Base-by-base conservation (phyloP, 2,329 filamentous ascomycete genomes). In the Xylariaceae sp. region DNA sequence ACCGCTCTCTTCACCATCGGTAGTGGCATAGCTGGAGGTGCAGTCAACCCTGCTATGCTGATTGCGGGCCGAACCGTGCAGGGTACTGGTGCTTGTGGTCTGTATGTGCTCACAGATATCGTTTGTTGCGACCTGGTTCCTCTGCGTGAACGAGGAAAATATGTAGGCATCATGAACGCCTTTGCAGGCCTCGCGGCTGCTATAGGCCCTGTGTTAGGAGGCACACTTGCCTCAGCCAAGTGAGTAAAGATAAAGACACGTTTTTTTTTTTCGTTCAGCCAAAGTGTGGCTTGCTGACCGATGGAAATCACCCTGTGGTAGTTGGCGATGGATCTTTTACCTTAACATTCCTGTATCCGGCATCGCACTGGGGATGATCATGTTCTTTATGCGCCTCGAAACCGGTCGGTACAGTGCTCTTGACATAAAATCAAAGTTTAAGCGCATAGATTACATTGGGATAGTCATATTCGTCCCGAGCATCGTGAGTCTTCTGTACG, bases 71-170 rank as follows among this genome's bases (percentile, higher is more conserved):
- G 65, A 2, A 23, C 11, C 1, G 48, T 83, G 1, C 80, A 84
- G 54, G 82, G 82, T 1, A 79, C 60, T 14, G 65, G 65, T 0
- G 16, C 48, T 11, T 58, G 60, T 2, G 61, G 53, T 12, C 40
- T 65, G 48, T 68, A 71, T 45, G 63, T 78, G n/a, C 67, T 82
- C 1, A 66, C 74, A 2, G 76, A 82, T 24, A 72, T 82, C 31
- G 74, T 84, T 9, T 69, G 80, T 12, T 78, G 72, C 41, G 81
- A 83, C 50, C 64, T 83, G 2, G 73, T 82, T 0, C 77, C 80
- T 0, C 67, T 82, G 7, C 68, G 75, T 1, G 69, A 80, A 49
- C 69, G 80, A 37, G 74, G 75, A 1, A 73, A 73, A 3, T 81
- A 74, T 41, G 59, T 75, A n/a, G 68, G 65, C 1, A 55, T 73